Evolutionary conservation across 306 rosid species (phyloP).

Genomic region (Betula pendula): DNA sequence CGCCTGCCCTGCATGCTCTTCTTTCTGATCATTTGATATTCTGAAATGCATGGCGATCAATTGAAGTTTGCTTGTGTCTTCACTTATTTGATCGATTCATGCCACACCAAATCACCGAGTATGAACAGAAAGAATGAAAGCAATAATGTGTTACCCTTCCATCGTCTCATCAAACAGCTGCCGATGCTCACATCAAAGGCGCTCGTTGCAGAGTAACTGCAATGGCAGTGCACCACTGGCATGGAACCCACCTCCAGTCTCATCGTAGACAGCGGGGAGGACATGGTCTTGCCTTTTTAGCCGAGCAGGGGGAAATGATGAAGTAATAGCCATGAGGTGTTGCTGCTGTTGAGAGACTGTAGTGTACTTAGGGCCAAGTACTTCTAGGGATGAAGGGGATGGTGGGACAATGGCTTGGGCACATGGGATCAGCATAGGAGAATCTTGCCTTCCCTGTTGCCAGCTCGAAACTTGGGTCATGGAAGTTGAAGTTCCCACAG

Average conservation of each 20-base stretch:
- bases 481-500: constrained; percentile 30
- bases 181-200: constrained; percentile 2
- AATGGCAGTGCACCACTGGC: constrained; percentile 23
- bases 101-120: background rate
- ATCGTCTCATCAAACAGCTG: constrained; percentile 14
- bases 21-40: background rate
- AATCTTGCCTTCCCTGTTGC: constrained; percentile 53
- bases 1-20: background rate
- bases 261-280: constrained; percentile 43
- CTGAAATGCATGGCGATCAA: constrained; percentile 4
- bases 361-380: constrained; percentile 41
- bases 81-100: constrained; percentile 8
- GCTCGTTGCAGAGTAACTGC: constrained; percentile 51
- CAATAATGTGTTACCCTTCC: constrained; percentile 20
- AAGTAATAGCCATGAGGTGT: constrained; percentile 36
- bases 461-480: constrained; percentile 45
- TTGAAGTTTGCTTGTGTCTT: background rate
- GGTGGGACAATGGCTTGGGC: constrained; percentile 37
- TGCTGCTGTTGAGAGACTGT: constrained; percentile 53
- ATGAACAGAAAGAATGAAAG: constrained; percentile 23
- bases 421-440: constrained; percentile 20
- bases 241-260: constrained; percentile 33
- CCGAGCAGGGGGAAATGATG: constrained; percentile 40
- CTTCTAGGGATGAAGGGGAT: constrained; percentile 38
- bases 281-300: constrained; percentile 40